phyloP scores from a whole-genome alignment of 768 basidiomycete genomes.

The Tricholoma flavovirens region DNA sequence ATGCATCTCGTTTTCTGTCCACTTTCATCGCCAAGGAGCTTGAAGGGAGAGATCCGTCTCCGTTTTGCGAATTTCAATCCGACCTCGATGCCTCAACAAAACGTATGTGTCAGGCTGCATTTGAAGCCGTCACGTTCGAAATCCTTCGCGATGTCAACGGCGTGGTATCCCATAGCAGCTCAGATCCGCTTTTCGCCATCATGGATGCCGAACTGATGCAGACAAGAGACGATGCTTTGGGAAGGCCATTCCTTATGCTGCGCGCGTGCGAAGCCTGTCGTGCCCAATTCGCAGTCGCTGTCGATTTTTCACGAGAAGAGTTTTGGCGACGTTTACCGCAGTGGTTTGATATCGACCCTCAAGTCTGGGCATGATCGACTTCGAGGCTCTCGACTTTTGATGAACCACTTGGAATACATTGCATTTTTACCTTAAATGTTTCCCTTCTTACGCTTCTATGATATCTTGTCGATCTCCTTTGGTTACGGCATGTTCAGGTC shows the following conservation, averaged over 20 bases:
- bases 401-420: neutral
- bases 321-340: conserved; percentile 59
- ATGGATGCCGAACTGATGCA: conserved; percentile 64
- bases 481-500: neutral
- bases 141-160: conserved; percentile 71
- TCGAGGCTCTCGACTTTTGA: neutral
- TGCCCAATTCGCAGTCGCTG: conserved; percentile 53
- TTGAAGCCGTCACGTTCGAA: conserved; percentile 70
- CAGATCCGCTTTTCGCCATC: conserved; percentile 68
- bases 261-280: conserved; percentile 63
- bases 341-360: conserved; percentile 56
- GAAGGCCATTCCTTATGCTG: conserved; percentile 37
- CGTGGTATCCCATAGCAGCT: conserved; percentile 55
- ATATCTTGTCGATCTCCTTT: neutral
- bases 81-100: conserved; percentile 39
- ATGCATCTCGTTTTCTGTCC: conserved; percentile 67
- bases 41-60: conserved; percentile 54
- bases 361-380: conserved; percentile 20
- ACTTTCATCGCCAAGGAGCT: conserved; percentile 72
- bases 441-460: neutral
- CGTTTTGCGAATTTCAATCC: conserved; percentile 43
- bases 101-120: conserved; percentile 63
- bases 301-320: conserved; percentile 54
- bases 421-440: neutral
- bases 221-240: conserved; percentile 42